Percentiles rank a stretch among this genome's conserved stretches.
Conservation (phyloP, 2,329 filamentous ascomycete species). For the Fusarium foetens region DNA sequence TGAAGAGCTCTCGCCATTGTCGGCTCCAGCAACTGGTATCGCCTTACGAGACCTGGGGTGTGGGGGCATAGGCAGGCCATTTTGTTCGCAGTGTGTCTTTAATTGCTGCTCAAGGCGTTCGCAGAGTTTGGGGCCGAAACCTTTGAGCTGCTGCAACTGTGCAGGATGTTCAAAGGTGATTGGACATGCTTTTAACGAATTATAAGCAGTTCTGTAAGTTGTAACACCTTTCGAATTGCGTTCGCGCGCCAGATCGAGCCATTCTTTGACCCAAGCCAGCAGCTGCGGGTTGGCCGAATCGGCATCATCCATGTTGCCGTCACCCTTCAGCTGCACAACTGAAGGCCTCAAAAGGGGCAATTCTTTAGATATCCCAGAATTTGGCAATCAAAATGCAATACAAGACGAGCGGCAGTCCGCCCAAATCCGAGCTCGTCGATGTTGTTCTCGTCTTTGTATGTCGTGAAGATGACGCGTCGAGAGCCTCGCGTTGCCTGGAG, state of each 20-base stretch:
- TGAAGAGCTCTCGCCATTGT: constrained; percentile 49
- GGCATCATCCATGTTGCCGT: constrained; percentile 47
- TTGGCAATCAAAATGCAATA: not conserved
- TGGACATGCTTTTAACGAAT: constrained; percentile 80
- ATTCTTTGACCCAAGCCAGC: constrained; percentile 79
- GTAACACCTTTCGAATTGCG: constrained; percentile 75
- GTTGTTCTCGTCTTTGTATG: not conserved
- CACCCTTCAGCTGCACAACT: not conserved
- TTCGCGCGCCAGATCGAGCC: constrained; percentile 75
- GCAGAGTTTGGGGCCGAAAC: constrained; percentile 78
- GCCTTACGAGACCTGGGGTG: constrained; percentile 60
- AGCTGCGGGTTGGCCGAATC: constrained; percentile 76
- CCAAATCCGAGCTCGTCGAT: not conserved
- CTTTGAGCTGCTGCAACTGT: constrained; percentile 76
- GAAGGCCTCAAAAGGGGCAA: not conserved
- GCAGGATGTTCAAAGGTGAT: constrained; percentile 76
- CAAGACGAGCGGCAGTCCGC: not conserved
- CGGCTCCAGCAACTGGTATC: constrained; percentile 44
- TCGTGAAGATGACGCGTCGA: constrained; percentile 17
- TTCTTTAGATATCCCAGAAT: not conserved
- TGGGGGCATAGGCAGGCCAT: constrained; percentile 75
- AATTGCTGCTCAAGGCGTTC: constrained; percentile 72
- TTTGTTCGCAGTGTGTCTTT: constrained; percentile 69
- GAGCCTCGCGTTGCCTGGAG: constrained; percentile 6
- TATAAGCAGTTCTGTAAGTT: constrained; percentile 80